phyloP scores from a whole-genome alignment of 306 rosid species.

The Lagenaria siceraria region DNA sequence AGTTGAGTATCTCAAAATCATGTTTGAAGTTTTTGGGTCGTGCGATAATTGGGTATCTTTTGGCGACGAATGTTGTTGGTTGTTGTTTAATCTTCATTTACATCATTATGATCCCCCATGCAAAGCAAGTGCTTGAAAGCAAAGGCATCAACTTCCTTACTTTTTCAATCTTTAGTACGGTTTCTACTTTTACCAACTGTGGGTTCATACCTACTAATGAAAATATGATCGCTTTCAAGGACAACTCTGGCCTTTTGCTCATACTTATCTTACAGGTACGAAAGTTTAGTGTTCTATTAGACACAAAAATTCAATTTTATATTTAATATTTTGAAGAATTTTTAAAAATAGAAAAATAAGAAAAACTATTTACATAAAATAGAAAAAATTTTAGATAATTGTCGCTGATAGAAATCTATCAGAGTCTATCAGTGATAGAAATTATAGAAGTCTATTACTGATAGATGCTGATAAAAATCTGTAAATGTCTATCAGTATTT shows the following conservation, averaged over 20 bases:
- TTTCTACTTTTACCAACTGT: conserved; percentile 53
- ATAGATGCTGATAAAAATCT: too few relatives aligned
- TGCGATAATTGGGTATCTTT: background rate
- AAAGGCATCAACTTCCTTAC: conserved; percentile 17
- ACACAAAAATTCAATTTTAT: too few relatives aligned
- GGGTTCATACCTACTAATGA: conserved; percentile 79
- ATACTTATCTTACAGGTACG: conserved; percentile 19
- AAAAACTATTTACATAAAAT: too few relatives aligned
- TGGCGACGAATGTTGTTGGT: background rate
- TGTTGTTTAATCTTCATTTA: background rate
- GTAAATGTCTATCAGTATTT: too few relatives aligned
- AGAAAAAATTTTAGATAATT: too few relatives aligned
- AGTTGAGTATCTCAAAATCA: background rate
- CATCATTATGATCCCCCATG: background rate
- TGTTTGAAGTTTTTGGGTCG: background rate
- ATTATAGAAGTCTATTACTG: too few relatives aligned
- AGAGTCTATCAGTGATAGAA: too few relatives aligned
- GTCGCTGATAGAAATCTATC: too few relatives aligned
- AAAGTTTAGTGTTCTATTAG: too few relatives aligned
- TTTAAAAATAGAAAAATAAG: too few relatives aligned
- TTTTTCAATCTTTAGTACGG: conserved; percentile 40
- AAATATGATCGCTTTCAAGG: conserved; percentile 57
- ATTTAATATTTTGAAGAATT: too few relatives aligned
- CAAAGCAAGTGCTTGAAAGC: background rate
- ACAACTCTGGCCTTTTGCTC: conserved; percentile 53